These are phyloP conservation scores for Cucurbita maxima DNA, from an alignment of 306 rosid species.

Conservation along the genomic window DNA sequence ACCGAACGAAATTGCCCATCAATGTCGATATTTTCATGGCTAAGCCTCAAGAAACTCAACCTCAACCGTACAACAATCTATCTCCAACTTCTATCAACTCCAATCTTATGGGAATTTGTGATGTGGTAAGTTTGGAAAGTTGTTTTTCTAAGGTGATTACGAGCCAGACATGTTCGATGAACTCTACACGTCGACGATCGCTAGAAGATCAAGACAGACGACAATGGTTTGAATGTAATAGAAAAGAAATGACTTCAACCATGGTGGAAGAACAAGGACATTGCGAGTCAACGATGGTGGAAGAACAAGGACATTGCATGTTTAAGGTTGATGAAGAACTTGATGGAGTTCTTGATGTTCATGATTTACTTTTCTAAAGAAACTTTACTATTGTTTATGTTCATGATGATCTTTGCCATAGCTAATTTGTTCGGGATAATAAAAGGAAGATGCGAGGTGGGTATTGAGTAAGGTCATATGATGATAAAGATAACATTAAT, in stretches of 20 bases:
- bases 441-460: too few species aligned
- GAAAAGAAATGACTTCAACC: not conserved
- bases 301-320: not conserved
- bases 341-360: not conserved
- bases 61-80: not conserved
- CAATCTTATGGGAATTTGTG: not conserved
- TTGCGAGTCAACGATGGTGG: not conserved
- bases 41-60: not conserved
- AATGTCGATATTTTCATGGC: not conserved
- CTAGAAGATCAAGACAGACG: not conserved
- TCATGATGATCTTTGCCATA: too few species aligned
- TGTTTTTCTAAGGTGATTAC: not conserved
- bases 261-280: not conserved
- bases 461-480: too few species aligned
- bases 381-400: too few species aligned
- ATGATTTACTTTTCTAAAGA: too few species aligned
- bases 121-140: not conserved
- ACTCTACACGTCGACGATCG: not conserved
- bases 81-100: not conserved
- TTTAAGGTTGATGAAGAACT: not conserved
- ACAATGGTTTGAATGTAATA: not conserved
- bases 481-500: too few species aligned
- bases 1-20: not conserved
- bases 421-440: too few species aligned
- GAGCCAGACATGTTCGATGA: not conserved